phyloP scores from a whole-genome alignment of 2,329 filamentous ascomycete species.

The Fusarium anguioides region DNA sequence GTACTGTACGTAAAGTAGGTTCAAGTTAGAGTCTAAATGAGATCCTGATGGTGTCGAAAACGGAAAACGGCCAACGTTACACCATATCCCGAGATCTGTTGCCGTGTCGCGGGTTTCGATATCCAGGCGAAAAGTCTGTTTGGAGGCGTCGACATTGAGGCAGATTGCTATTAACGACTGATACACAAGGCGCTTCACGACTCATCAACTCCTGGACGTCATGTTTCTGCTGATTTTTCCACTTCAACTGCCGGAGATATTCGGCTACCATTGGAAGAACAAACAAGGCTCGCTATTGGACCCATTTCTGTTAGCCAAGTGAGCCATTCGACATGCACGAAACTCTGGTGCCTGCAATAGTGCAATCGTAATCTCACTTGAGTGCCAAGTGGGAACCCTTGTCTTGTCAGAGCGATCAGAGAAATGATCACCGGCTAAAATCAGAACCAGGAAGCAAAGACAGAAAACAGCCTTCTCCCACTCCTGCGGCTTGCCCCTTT shows the following conservation, averaged over 20 bases:
- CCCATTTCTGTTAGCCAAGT: slow-evolving; percentile 5
- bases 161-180: slow-evolving; percentile 20
- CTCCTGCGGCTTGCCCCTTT: slow-evolving; percentile 34
- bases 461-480: slow-evolving; percentile 15
- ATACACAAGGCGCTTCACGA: slow-evolving; percentile 32
- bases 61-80: slow-evolving; percentile 26
- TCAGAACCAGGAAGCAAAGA: not conserved
- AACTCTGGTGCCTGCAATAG: slow-evolving; percentile 27
- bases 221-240: slow-evolving; percentile 10
- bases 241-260: slow-evolving; percentile 8
- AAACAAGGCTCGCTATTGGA: slow-evolving; percentile 12
- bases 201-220: slow-evolving; percentile 10
- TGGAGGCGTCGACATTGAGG: slow-evolving; percentile 12
- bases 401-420: slow-evolving; percentile 19
- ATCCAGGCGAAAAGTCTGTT: slow-evolving; percentile 10
- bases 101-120: slow-evolving; percentile 4
- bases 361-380: slow-evolving; percentile 7
- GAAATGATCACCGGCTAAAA: slow-evolving; percentile 33
- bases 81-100: slow-evolving; percentile 8
- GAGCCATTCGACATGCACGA: slow-evolving; percentile 23
- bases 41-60: slow-evolving; percentile 20
- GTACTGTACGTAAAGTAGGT: too few relatives aligned
- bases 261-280: slow-evolving; percentile 7
- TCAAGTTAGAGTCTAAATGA: slow-evolving; percentile 11
- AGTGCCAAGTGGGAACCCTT: slow-evolving; percentile 9